These are phyloP conservation scores for Martensiomyces pterosporus DNA, from an alignment of 192 early-diverging fungal genomes.

Conservation along the genomic window DNA sequence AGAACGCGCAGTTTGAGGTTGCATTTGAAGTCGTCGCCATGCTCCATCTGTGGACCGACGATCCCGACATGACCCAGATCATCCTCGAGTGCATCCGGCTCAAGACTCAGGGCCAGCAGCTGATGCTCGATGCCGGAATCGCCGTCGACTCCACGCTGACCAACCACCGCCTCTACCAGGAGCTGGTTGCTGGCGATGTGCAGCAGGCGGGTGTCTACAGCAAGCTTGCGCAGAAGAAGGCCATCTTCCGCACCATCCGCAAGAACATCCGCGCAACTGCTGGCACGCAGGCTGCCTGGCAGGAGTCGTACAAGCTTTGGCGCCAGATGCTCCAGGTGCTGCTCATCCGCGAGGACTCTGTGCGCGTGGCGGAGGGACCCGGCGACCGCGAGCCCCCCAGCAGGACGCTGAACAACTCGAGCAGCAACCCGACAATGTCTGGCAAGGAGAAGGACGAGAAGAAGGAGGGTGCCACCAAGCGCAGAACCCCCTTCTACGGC, in stretches of 20 bases:
- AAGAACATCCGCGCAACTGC: slow-evolving; percentile 50
- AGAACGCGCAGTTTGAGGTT: slow-evolving; percentile 53
- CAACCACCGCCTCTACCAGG: slow-evolving; percentile 85
- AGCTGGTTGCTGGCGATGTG: slow-evolving; percentile 79
- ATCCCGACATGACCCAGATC: slow-evolving; percentile 50
- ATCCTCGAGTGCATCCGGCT: slow-evolving; percentile 43
- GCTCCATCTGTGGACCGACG: slow-evolving; percentile 59
- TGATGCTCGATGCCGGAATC: slow-evolving; percentile 62
- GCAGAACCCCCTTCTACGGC: slow-evolving; percentile 42
- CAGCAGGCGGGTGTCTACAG: slow-evolving; percentile 56
- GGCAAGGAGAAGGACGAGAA: slow-evolving; percentile 22
- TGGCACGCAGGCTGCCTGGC: slow-evolving; percentile 50
- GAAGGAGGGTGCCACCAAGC: slow-evolving; percentile 23
- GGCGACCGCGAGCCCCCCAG: slow-evolving; percentile 21
- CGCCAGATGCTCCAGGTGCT: slow-evolving; percentile 51
- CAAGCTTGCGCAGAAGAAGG: slow-evolving; percentile 46
- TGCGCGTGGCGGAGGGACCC: slow-evolving; percentile 28
- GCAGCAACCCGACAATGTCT: background rate
- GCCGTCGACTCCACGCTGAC: slow-evolving; percentile 60
- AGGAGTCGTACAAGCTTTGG: slow-evolving; percentile 52
- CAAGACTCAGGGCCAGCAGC: slow-evolving; percentile 37
- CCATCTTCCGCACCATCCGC: slow-evolving; percentile 48
- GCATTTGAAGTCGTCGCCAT: slow-evolving; percentile 65
- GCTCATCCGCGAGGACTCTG: slow-evolving; percentile 47
- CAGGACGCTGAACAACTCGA: background rate